Evolutionary conservation across 2,329 filamentous ascomycete species (phyloP).

Genomic region (Pseudophaeomoniella oleicola): DNA sequence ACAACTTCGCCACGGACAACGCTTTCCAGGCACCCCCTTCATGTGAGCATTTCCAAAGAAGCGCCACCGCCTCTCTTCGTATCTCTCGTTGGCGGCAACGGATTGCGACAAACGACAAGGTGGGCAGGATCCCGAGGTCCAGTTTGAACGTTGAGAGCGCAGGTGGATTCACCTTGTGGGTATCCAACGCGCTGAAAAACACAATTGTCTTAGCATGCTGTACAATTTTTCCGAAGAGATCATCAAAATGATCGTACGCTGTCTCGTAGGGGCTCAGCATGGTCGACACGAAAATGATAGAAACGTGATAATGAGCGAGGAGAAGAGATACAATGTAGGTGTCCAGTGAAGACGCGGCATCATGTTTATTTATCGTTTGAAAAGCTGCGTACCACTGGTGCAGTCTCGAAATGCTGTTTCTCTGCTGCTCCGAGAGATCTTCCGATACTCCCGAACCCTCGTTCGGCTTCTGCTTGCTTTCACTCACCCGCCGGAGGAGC

Average conservation of each 20-base stretch:
- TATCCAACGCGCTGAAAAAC: neutral
- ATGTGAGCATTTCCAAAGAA: conserved; percentile 6
- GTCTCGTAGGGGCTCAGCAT: neutral
- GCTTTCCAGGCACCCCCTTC: conserved; percentile 6
- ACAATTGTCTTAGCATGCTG: neutral
- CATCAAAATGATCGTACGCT: neutral
- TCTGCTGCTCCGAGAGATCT: neutral
- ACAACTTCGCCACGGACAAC: neutral
- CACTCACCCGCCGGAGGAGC: neutral
- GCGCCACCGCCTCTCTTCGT: conserved; percentile 12
- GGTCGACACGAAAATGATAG: neutral
- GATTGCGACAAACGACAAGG: conserved; percentile 18
- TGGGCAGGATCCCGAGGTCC: conserved; percentile 17
- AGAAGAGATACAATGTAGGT: neutral
- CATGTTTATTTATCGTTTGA: neutral
- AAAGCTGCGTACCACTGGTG: neutral
- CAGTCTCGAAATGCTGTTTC: neutral
- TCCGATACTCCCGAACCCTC: neutral
- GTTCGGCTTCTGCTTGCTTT: neutral
- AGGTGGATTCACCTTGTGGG: neutral
- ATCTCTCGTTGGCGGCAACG: conserved; percentile 19
- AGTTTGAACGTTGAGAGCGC: conserved; percentile 7
- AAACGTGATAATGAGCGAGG: neutral
- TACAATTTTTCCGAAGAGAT: neutral
- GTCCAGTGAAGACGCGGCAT: neutral